Evolutionary conservation across 2,329 filamentous ascomycete genomes (phyloP).

Genomic region (Fusarium sublunatum): DNA sequence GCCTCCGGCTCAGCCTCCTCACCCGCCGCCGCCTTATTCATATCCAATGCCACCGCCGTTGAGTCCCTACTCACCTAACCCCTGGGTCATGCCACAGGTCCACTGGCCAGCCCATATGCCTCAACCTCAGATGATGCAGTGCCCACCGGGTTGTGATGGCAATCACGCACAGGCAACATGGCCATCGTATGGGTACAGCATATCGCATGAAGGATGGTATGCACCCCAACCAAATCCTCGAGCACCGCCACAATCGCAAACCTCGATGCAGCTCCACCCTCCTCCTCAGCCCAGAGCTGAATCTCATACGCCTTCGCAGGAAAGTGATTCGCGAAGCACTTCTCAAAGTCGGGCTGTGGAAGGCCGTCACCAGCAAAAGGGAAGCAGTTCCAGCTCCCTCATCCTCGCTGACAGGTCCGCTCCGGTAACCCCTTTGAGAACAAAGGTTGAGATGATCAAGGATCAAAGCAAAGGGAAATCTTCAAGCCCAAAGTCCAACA

Average conservation of each 20-base stretch:
- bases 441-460: constrained; percentile 19
- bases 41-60: not conserved
- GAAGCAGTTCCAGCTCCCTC: constrained; percentile 7
- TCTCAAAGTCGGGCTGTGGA: not conserved
- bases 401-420: not conserved
- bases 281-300: not conserved
- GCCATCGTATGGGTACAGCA: not conserved
- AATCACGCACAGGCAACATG: not conserved
- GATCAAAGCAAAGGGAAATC: constrained; percentile 1
- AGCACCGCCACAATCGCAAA: not conserved
- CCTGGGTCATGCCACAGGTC: constrained; percentile 19
- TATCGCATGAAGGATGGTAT: not conserved
- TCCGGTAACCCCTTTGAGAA: not conserved
- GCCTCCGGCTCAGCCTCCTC: not conserved
- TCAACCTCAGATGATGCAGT: constrained; percentile 3
- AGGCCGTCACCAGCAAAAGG: not conserved
- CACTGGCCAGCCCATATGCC: constrained; percentile 1
- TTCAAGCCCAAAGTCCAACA: constrained; percentile 6
- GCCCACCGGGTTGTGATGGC: not conserved
- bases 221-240: not conserved
- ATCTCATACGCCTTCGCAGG: constrained; percentile 4
- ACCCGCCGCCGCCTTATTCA: too few relatives aligned
- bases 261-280: not conserved
- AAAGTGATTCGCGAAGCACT: not conserved
- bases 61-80: constrained; percentile 14